phyloP scores from a whole-genome alignment of 805 yeast genomes.

The Barnettozyma vustinii region DNA sequence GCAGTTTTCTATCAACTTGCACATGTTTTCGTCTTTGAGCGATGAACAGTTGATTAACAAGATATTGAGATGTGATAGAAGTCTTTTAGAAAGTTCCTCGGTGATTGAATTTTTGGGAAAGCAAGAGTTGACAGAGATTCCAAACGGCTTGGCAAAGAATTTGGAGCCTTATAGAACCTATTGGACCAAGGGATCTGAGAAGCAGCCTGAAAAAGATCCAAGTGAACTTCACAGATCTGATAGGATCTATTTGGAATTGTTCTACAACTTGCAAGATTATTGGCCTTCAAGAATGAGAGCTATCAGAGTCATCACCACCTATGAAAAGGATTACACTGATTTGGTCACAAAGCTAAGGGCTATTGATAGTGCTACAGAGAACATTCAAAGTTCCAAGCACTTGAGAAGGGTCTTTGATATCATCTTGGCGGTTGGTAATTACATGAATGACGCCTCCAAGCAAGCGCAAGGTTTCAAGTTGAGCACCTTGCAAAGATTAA shows the following conservation, averaged over 20 bases:
- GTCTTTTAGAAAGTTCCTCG: conserved; percentile 60
- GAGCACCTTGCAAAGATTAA: conserved; percentile 82
- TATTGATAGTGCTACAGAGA: conserved; percentile 68
- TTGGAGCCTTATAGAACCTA: conserved; percentile 78
- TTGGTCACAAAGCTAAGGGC: conserved; percentile 58
- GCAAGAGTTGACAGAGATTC: conserved; percentile 69
- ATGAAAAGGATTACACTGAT: conserved; percentile 74
- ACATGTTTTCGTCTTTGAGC: conserved; percentile 56
- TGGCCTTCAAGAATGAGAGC: conserved; percentile 94
- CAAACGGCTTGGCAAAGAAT: conserved; percentile 63
- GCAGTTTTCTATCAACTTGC: conserved; percentile 91
- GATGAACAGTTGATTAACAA: conserved; percentile 66
- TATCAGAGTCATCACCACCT: conserved; percentile 59
- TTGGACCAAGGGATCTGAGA: conserved; percentile 33
- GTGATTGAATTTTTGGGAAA: conserved; percentile 81
- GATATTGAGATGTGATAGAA: conserved; percentile 70
- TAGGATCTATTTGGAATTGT: conserved; percentile 72
- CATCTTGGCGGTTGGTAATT: conserved; percentile 88
- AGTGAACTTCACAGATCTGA: conserved; percentile 82
- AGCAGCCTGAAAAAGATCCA: conserved; percentile 59
- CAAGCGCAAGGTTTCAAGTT: conserved; percentile 92
- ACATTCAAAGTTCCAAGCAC: conserved; percentile 59
- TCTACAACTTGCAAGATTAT: conserved; percentile 78
- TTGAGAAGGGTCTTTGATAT: conserved; percentile 73
- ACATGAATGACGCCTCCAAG: conserved; percentile 80